These are phyloP conservation scores for Arthonia radiata DNA, from an alignment of 495 filamentous ascomycete species.

Conservation along the genomic window DNA sequence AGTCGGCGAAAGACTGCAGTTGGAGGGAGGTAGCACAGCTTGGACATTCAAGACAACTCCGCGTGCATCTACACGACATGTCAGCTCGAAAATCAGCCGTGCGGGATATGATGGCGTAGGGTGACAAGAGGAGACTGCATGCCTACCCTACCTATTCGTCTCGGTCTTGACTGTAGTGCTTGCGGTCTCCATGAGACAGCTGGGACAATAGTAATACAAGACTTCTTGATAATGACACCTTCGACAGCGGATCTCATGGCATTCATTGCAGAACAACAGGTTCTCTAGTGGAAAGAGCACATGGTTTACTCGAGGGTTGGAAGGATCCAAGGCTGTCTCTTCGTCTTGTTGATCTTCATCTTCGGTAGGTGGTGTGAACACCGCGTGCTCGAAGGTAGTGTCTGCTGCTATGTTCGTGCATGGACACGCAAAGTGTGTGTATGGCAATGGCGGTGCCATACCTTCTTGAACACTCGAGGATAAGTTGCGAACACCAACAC, in stretches of 20 bases:
- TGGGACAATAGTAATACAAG: slow-evolving; percentile 85
- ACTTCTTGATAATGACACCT: slow-evolving; percentile 82
- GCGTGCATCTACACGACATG: slow-evolving; percentile 40
- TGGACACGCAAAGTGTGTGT: slow-evolving; percentile 79
- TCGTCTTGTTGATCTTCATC: slow-evolving; percentile 37
- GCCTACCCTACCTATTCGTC: slow-evolving; percentile 50
- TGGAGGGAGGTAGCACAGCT: slow-evolving; percentile 54
- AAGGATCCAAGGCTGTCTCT: slow-evolving; percentile 64
- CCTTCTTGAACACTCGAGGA: too few relatives aligned
- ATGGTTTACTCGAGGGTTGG: slow-evolving; percentile 60
- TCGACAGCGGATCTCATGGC: slow-evolving; percentile 81
- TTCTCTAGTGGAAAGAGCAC: slow-evolving; percentile 84
- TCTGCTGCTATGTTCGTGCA: slow-evolving; percentile 38
- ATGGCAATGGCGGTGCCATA: slow-evolving; percentile 67
- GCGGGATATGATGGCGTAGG: too few relatives aligned
- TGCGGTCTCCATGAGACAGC: slow-evolving; percentile 82
- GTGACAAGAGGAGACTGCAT: slow-evolving; percentile 1
- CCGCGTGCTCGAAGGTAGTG: slow-evolving; percentile 16
- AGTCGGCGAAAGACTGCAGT: not conserved
- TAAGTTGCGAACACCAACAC: too few relatives aligned
- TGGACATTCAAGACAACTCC: slow-evolving; percentile 89
- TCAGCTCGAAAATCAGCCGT: too few relatives aligned
- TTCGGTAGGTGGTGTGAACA: slow-evolving; percentile 10
- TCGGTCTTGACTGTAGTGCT: slow-evolving; percentile 74
- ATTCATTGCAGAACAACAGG: slow-evolving; percentile 87